phyloP scores from a whole-genome alignment of 352 stramenopile genomes.

The Thraustochytrium striatum region DNA sequence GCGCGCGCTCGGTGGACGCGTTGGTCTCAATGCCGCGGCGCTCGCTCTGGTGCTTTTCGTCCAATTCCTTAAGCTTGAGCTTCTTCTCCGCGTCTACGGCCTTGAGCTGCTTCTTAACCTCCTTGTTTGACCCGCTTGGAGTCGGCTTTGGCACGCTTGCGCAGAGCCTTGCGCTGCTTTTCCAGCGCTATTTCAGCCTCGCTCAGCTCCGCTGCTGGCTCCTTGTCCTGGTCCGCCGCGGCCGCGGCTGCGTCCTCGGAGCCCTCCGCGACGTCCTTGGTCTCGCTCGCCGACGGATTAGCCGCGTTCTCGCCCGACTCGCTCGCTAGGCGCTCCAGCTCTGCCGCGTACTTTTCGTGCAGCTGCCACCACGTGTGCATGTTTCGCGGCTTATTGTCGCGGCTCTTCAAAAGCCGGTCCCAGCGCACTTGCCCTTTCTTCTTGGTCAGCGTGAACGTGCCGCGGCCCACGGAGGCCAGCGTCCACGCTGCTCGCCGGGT shows the following conservation, averaged over 20 bases:
- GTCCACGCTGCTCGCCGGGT: constrained; percentile 50
- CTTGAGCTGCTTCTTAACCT: constrained; percentile 34
- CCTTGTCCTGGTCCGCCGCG: background rate
- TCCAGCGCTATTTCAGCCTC: too few species aligned
- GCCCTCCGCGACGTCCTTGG: background rate
- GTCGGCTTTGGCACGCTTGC: constrained; percentile 35
- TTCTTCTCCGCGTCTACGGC: background rate
- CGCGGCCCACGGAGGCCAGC: constrained; percentile 52
- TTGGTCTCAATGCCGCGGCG: background rate
- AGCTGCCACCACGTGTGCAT: constrained; percentile 59
- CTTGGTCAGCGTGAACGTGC: constrained; percentile 54
- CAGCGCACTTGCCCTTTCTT: constrained; percentile 31
- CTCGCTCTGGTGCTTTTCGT: background rate
- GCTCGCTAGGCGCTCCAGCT: background rate
- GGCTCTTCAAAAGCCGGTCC: constrained; percentile 48
- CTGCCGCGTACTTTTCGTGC: constrained; percentile 51
- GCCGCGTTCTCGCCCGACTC: background rate
- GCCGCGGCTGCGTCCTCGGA: background rate
- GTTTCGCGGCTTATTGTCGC: constrained; percentile 53
- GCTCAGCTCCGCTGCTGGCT: too few species aligned
- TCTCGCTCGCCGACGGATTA: background rate
- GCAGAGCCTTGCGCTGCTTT: background rate
- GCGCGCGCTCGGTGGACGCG: background rate
- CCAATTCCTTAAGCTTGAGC: background rate
- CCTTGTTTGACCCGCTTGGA: constrained; percentile 7